A percentile compares a stretch with the other conserved stretches of the same genome.
Conservation (phyloP, 1,139 yeast species). For the Pneumocystis jirovecii region DNA sequence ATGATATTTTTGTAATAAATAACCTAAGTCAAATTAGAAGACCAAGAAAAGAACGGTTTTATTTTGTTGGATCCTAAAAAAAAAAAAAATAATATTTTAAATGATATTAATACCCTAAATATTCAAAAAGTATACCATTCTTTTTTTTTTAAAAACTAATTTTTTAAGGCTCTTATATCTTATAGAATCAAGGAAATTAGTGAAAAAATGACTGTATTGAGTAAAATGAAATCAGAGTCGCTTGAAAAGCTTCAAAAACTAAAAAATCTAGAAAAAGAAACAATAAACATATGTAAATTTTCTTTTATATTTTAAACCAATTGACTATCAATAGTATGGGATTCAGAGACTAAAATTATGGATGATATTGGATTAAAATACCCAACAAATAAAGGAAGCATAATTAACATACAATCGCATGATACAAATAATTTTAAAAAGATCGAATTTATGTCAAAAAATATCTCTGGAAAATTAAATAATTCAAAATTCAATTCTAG, state of each 20-base stretch:
- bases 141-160: neutral
- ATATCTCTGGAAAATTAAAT: neutral
- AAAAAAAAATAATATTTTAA: conserved; percentile 30
- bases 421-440: neutral
- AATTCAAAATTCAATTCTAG: conserved; percentile 2
- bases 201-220: conserved; percentile 36
- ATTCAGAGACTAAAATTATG: conserved; percentile 5
- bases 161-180: conserved; percentile 33
- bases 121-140: conserved; percentile 34
- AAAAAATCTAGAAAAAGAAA: conserved; percentile 42
- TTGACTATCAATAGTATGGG: conserved; percentile 1
- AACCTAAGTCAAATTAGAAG: neutral
- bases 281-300: conserved; percentile 28
- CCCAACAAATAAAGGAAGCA: conserved; percentile 4
- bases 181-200: conserved; percentile 51
- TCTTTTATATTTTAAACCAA: conserved; percentile 13
- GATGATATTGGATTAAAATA: conserved; percentile 2
- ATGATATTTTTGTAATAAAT: conserved; percentile 26
- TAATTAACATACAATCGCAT: neutral
- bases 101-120: conserved; percentile 40
- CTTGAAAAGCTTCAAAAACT: conserved; percentile 43
- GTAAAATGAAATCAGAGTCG: conserved; percentile 35
- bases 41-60: neutral
- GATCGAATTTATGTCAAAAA: neutral
- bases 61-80: conserved; percentile 21